Percentiles rank a stretch among this genome's conserved stretches.
These are phyloP conservation scores for Boletus rubroflammeus DNA, from an alignment of 768 basidiomycete genomes.

Conservation along the genomic window DNA sequence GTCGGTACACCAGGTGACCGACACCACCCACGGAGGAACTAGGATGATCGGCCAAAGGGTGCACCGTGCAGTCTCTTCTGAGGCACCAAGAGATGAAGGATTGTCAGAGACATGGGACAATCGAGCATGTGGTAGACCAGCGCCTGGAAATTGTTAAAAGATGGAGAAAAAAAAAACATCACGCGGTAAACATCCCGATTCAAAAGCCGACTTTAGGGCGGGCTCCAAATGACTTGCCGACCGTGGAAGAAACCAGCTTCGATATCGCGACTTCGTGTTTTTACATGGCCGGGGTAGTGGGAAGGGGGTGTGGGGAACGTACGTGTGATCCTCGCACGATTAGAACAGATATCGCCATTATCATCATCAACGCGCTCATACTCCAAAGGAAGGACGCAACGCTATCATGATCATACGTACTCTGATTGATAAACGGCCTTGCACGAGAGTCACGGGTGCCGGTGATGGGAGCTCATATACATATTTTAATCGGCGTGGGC, in stretches of 20 bases:
- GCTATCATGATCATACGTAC: neutral
- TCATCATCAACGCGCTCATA: neutral
- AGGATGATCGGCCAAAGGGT: constrained; percentile 61
- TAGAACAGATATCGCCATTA: neutral
- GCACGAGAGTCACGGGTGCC: constrained; percentile 11
- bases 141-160: constrained; percentile 67
- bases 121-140: constrained; percentile 54
- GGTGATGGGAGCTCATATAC: no score
- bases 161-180: constrained; percentile 31
- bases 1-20: constrained; percentile 68
- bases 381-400: neutral
- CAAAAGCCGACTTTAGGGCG: constrained; percentile 42
- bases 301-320: neutral
- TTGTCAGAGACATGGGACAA: constrained; percentile 37
- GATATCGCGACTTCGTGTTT: neutral
- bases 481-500: constrained; percentile 5
- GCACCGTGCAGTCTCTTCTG: constrained; percentile 46
- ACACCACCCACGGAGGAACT: constrained; percentile 39
- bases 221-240: constrained; percentile 20
- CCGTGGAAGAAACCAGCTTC: neutral
- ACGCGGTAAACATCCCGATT: neutral
- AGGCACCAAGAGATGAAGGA: constrained; percentile 55
- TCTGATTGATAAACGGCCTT: neutral
- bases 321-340: neutral
- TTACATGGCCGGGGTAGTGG: neutral